Conservation (phyloP, 805 yeast genomes). For the Wickerhamiella dianesei region DNA sequence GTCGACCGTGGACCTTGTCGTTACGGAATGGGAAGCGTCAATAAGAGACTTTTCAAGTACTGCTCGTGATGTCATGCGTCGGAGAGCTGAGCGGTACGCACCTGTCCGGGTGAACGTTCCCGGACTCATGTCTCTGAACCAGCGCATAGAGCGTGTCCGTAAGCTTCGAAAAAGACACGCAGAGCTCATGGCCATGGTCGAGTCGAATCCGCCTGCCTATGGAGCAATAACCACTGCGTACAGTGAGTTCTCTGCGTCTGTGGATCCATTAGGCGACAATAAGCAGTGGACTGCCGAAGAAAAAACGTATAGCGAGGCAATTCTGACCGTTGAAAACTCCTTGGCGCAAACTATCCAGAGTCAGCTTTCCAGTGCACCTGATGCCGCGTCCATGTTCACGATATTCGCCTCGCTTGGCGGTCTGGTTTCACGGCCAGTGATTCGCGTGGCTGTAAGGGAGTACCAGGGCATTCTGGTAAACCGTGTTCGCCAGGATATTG, state of each 20-base stretch:
- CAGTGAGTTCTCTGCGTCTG: neutral
- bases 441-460: constrained; percentile 46
- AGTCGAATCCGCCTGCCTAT: neutral
- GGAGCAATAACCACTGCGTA: constrained; percentile 3
- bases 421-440: constrained; percentile 38
- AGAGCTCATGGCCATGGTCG: constrained; percentile 14
- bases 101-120: constrained; percentile 43
- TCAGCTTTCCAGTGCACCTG: constrained; percentile 29
- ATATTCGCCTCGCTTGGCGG: constrained; percentile 38
- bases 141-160: constrained; percentile 24
- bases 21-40: constrained; percentile 41
- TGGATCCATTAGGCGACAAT: constrained; percentile 1
- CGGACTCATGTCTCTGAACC: neutral
- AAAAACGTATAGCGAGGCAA: constrained; percentile 30
- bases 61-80: constrained; percentile 63
- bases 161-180: constrained; percentile 39
- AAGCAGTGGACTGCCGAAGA: constrained; percentile 32
- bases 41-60: constrained; percentile 50
- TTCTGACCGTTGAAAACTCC: constrained; percentile 33
- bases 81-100: constrained; percentile 55
- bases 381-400: constrained; percentile 35
- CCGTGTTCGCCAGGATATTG: constrained; percentile 24
- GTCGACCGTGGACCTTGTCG: constrained; percentile 2
- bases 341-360: constrained; percentile 31
- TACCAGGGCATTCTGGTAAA: constrained; percentile 40